Percentiles rank a stretch among this genome's conserved stretches.
Evolutionary conservation across 306 rosid species (phyloP).

Genomic region (Lathyrus aphaca): DNA sequence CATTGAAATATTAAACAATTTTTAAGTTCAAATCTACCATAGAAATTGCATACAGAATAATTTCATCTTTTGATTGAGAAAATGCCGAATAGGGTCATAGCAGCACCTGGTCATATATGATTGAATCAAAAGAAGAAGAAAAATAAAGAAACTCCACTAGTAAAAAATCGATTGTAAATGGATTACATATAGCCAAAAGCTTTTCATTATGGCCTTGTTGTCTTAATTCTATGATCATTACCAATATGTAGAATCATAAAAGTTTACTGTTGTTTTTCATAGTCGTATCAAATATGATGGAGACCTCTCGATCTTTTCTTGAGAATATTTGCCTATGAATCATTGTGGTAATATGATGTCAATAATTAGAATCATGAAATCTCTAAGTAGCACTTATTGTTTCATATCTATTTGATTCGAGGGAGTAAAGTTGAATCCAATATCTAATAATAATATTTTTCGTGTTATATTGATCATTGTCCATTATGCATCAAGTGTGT

Average conservation of each 20-base stretch:
- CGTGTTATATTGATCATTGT: not conserved
- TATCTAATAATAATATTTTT: constrained; percentile 25
- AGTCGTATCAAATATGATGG: constrained; percentile 30
- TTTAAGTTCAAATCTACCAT: not conserved
- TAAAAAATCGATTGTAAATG: not conserved
- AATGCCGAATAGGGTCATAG: not conserved
- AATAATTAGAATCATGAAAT: constrained; percentile 37
- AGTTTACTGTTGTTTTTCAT: constrained; percentile 21
- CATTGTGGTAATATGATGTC: constrained; percentile 34
- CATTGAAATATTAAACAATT: too few relatives aligned
- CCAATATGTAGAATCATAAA: not conserved
- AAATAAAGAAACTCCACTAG: not conserved
- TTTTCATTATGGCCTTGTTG: not conserved
- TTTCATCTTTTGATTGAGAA: not conserved
- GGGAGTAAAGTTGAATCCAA: constrained; percentile 24
- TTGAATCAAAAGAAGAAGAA: not conserved
- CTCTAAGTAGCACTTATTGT: constrained; percentile 14
- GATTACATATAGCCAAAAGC: not conserved
- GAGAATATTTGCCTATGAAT: constrained; percentile 26
- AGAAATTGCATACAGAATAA: too few relatives aligned
- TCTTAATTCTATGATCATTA: constrained; percentile 16
- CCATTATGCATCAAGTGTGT: not conserved
- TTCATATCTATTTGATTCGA: constrained; percentile 25
- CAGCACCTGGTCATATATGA: not conserved
- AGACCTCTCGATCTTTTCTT: constrained; percentile 7